These are phyloP conservation scores for Endocladia muricata DNA, from an alignment of 31 red algal genomes.

Conservation along the genomic window DNA sequence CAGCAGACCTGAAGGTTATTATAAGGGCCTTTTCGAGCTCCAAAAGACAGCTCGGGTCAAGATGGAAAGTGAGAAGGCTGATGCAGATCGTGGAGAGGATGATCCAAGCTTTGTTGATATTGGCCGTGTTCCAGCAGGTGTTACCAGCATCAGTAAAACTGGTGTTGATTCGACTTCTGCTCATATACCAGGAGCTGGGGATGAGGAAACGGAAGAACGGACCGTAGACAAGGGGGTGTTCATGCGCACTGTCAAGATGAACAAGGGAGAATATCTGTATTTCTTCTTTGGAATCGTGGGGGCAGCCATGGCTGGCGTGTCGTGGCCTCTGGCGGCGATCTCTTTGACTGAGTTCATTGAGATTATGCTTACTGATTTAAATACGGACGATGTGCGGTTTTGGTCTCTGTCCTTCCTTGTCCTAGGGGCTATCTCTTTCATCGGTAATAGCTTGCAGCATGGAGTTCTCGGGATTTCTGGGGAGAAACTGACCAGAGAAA, in stretches of 20 bases:
- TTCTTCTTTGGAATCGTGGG: slow-evolving; percentile 54
- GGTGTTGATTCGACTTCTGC: slow-evolving; percentile 29
- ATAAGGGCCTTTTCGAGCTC: slow-evolving; percentile 58
- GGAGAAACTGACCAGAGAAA: slow-evolving; percentile 50
- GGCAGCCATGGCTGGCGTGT: slow-evolving; percentile 39
- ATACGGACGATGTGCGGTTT: slow-evolving; percentile 24
- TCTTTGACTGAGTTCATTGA: slow-evolving; percentile 50
- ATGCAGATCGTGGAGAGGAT: slow-evolving; percentile 7
- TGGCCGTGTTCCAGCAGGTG: background rate
- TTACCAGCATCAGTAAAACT: slow-evolving; percentile 31
- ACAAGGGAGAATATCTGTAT: slow-evolving; percentile 55
- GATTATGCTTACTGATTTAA: slow-evolving; percentile 28
- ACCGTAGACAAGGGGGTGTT: slow-evolving; percentile 55
- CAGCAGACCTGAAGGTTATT: slow-evolving; percentile 39
- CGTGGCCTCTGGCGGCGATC: slow-evolving; percentile 67
- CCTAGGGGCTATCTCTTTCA: slow-evolving; percentile 29
- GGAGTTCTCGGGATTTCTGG: slow-evolving; percentile 55
- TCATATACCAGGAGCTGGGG: background rate
- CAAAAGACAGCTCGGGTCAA: slow-evolving; percentile 55
- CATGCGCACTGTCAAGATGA: slow-evolving; percentile 35
- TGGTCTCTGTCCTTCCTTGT: slow-evolving; percentile 55
- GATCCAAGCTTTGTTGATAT: background rate
- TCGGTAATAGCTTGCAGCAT: slow-evolving; percentile 55
- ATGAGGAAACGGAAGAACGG: slow-evolving; percentile 17
- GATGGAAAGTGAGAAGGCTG: slow-evolving; percentile 39